phyloP scores from a whole-genome alignment of 1,139 yeast genomes.

The Hanseniaspora uvarum region DNA sequence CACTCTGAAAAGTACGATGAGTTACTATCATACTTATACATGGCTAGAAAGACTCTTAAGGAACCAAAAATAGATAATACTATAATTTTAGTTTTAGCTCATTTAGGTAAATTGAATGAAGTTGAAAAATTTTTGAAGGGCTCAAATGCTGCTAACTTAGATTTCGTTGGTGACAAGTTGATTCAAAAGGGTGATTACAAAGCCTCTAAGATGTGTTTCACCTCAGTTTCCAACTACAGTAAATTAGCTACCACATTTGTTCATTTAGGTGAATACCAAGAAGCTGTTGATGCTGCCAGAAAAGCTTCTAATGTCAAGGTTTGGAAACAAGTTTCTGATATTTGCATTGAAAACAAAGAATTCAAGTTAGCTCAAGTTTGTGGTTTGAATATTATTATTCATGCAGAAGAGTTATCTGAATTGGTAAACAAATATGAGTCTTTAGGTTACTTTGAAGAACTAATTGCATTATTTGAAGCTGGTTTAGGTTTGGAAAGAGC shows the following conservation, averaged over 20 bases:
- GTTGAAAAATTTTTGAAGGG: conserved; percentile 77
- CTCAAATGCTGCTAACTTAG: conserved; percentile 87
- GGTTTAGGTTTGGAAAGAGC: conserved; percentile 97
- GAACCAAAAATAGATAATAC: conserved; percentile 93
- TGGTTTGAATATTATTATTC: conserved; percentile 92
- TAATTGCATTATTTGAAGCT: conserved; percentile 84
- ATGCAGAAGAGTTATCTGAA: conserved; percentile 93
- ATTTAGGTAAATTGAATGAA: conserved; percentile 62
- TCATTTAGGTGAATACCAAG: conserved; percentile 81
- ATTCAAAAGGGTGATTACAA: conserved; percentile 74
- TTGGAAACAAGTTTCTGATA: conserved; percentile 96
- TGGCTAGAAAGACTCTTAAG: conserved; percentile 90
- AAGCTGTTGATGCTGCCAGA: conserved; percentile 97
- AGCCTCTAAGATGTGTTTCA: conserved; percentile 82
- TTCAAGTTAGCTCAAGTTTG: conserved; percentile 96
- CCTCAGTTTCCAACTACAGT: conserved; percentile 85
- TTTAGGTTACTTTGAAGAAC: conserved; percentile 84
- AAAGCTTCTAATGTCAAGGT: conserved; percentile 89
- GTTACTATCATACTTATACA: conserved; percentile 69
- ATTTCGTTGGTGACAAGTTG: conserved; percentile 82
- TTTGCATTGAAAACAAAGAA: conserved; percentile 90
- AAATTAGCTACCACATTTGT: conserved; percentile 93
- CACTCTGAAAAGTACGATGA: conserved; percentile 96
- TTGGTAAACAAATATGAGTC: conserved; percentile 77
- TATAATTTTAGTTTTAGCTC: conserved; percentile 75